Evolutionary conservation across 2,329 filamentous ascomycete genomes (phyloP).

Genomic region (Botrytis tulipae): DNA sequence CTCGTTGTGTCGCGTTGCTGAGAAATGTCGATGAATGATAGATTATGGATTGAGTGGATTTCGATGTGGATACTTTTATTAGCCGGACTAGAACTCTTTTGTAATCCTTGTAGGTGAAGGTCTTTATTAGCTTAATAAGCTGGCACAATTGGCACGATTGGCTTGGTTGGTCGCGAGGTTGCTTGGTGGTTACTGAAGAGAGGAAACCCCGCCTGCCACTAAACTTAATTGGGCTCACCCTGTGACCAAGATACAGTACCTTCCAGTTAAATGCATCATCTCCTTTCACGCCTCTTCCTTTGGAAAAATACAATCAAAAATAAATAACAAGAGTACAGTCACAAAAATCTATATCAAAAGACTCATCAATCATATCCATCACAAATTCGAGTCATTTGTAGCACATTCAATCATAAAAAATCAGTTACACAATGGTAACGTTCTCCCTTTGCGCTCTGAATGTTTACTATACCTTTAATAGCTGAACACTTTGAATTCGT

Average conservation of each 20-base stretch:
- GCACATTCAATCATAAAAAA: not conserved
- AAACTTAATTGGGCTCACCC: slow-evolving; percentile 5
- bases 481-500: not conserved
- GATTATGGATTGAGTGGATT: slow-evolving; percentile 7
- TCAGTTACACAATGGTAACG: slow-evolving; percentile 17
- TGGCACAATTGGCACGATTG: no score
- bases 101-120: not conserved
- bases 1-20: not conserved
- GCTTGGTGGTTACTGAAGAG: slow-evolving; percentile 1
- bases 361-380: not conserved
- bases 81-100: not conserved
- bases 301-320: not conserved
- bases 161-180: not conserved
- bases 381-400: not conserved
- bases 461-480: not conserved
- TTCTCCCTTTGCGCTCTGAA: not conserved
- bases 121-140: not conserved
- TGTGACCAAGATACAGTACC: slow-evolving; percentile 15
- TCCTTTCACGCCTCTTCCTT: not conserved
- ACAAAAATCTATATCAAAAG: not conserved
- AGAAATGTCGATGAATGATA: slow-evolving; percentile 18
- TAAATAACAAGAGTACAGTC: not conserved
- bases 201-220: slow-evolving; percentile 13
- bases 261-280: slow-evolving; percentile 12
- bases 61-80: slow-evolving; percentile 9